Conservation (phyloP, 2,329 filamentous ascomycete genomes). For the Reticulascus tulasneorum region DNA sequence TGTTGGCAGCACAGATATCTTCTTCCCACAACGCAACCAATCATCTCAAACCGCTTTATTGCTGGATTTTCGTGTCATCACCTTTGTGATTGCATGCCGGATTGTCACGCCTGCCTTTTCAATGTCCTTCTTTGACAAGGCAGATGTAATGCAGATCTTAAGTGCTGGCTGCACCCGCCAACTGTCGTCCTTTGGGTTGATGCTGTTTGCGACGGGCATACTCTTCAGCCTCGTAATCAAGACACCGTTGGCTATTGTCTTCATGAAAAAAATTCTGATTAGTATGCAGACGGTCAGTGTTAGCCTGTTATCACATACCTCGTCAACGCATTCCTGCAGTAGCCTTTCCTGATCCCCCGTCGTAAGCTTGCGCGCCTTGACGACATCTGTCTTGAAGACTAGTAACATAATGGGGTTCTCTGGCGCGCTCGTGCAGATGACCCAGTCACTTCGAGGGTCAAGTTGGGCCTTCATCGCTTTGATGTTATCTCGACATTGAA, state of each 20-base stretch:
- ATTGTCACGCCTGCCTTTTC: slow-evolving; percentile 90
- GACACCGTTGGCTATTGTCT: slow-evolving; percentile 84
- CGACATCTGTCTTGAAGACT: slow-evolving; percentile 76
- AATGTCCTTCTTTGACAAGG: slow-evolving; percentile 86
- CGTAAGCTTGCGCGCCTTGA: slow-evolving; percentile 64
- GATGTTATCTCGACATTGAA: slow-evolving; percentile 79
- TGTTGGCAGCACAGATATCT: no score
- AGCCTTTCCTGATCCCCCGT: slow-evolving; percentile 77
- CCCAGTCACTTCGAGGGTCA: slow-evolving; percentile 91
- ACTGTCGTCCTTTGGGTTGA: slow-evolving; percentile 63
- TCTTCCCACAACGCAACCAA: neutral
- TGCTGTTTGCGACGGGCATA: slow-evolving; percentile 60
- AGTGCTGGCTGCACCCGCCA: slow-evolving; percentile 75
- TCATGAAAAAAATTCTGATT: no score
- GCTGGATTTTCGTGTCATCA: slow-evolving; percentile 66
- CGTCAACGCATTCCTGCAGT: slow-evolving; percentile 89
- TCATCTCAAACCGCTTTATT: slow-evolving; percentile 18
- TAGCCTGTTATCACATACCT: slow-evolving; percentile 56
- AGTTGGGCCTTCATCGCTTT: slow-evolving; percentile 80
- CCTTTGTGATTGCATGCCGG: slow-evolving; percentile 88
- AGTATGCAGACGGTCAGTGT: neutral
- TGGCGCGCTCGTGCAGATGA: slow-evolving; percentile 70
- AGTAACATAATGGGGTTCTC: slow-evolving; percentile 89
- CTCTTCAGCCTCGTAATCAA: slow-evolving; percentile 84
- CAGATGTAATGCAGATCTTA: slow-evolving; percentile 87